Evolutionary conservation across 2,329 filamentous ascomycete genomes (phyloP).

Genomic region (Claviceps paspali): DNA sequence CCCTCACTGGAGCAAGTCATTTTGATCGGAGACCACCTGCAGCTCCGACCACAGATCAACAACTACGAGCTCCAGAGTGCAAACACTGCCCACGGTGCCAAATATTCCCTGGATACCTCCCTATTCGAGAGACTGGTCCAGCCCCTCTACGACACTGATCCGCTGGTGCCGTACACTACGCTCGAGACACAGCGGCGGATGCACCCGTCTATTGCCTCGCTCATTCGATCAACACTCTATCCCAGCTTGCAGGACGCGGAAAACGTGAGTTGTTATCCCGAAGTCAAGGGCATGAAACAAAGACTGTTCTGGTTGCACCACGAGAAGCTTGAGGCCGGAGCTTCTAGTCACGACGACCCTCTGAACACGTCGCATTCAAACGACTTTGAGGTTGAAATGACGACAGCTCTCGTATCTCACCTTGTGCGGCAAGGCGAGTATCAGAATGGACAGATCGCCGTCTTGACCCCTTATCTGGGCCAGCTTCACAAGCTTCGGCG

Average conservation of each 20-base stretch:
- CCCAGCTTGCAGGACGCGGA: conserved; percentile 37
- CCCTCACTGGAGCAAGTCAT: conserved; percentile 45
- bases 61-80: conserved; percentile 41
- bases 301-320: conserved; percentile 51
- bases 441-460: conserved; percentile 45
- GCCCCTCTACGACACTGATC: conserved; percentile 24
- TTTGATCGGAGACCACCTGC: conserved; percentile 59
- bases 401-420: conserved; percentile 49
- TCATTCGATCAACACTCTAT: conserved; percentile 44
- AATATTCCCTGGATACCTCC: conserved; percentile 52
- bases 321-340: conserved; percentile 31
- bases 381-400: conserved; percentile 48
- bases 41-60: conserved; percentile 52
- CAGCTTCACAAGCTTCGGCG: conserved; percentile 37
- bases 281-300: conserved; percentile 36
- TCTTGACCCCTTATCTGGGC: conserved; percentile 51
- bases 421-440: conserved; percentile 61
- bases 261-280: conserved; percentile 26
- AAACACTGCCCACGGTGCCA: conserved; percentile 46
- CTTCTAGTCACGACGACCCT: conserved; percentile 26
- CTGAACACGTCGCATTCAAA: no score
- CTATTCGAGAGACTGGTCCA: conserved; percentile 53
- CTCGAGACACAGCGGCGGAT: conserved; percentile 53
- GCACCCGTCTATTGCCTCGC: conserved; percentile 49
- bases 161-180: conserved; percentile 28